Base-by-base conservation (phyloP, 2,329 filamentous ascomycete genomes). In the Madurella fahalii region DNA sequence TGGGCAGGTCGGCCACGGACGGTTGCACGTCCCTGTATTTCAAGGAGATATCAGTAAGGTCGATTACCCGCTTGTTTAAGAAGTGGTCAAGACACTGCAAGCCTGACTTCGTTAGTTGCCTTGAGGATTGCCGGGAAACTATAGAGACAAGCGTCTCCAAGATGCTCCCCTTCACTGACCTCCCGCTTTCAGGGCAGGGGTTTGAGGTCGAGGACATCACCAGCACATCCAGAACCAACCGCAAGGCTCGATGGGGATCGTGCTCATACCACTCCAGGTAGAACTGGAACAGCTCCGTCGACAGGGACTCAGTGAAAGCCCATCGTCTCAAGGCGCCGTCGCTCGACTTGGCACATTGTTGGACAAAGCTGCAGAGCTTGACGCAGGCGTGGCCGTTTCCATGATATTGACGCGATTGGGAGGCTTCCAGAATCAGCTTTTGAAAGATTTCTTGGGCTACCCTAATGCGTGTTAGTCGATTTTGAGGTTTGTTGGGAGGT, bases 181-280 rank as follows among this genome's bases (percentile, higher is more conserved):
- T 63, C 2, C 71, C 70, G 17, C 66, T 67, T n/a, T 68, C 58
- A 2, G 67, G 62, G 30, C 74, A 67, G 0, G 80, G 77, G 56
- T 85, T 83, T 52, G 71, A 75, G 46, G 67, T 65, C 40, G 83
- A 71, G 16, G 82, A 74, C 51, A 74, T 73, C 5, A 75, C 73
- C 18, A 85, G 69, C 17, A 84, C 70, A 59, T 86, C 83, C 32
- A 86, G 72, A 4, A 85, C 77, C 54, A 85, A 74, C 58, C 79
- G 80, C 79, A 86, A 81, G 37, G 83, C 83, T 11, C 83, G 75
- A 61, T 85, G 80, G 56, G 83, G 79, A 63, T 86, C 83, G 53
- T 80, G 81, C 63, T 86, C 83, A 61, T 84, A 85, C 82, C 83
- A 86, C 62, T 85, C 82, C 48, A 86, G 72, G 64, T 83, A 87